phyloP scores from a whole-genome alignment of 169 alveolate species.

The Plasmodium inui region DNA sequence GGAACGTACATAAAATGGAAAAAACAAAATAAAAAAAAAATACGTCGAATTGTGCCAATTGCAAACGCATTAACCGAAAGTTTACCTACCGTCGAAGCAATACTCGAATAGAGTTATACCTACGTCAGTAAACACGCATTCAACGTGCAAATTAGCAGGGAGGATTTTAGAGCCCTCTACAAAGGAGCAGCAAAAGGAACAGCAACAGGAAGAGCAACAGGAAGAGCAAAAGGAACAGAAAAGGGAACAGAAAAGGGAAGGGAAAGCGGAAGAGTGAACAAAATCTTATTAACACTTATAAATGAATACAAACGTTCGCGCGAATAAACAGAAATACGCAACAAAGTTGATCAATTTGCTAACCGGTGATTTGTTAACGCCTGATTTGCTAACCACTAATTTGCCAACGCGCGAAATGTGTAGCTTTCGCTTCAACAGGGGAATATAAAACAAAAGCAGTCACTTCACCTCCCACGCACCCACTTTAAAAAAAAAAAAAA shows the following conservation, averaged over 20 bases:
- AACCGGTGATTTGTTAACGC: neutral
- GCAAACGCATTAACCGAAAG: neutral
- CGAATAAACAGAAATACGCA: neutral
- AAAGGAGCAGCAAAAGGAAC: neutral
- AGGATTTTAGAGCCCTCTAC: neutral
- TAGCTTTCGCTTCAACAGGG: neutral
- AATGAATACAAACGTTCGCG: neutral
- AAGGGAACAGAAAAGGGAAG: neutral
- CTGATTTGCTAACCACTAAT: neutral
- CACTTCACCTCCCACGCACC: neutral
- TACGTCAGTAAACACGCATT: neutral
- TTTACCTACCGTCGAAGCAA: neutral
- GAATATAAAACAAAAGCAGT: neutral
- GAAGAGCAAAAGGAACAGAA: neutral
- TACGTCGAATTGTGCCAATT: conserved; percentile 2
- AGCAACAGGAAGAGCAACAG: neutral
- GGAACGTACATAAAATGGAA: neutral
- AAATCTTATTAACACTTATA: neutral
- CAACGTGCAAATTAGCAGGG: neutral
- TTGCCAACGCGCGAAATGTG: neutral
- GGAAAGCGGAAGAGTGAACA: neutral
- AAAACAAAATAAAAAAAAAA: neutral
- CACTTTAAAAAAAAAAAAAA: neutral
- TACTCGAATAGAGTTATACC: neutral
- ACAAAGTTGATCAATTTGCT: neutral